These are phyloP conservation scores for Candida adriatica DNA, from an alignment of 805 yeast species.

Conservation along the genomic window DNA sequence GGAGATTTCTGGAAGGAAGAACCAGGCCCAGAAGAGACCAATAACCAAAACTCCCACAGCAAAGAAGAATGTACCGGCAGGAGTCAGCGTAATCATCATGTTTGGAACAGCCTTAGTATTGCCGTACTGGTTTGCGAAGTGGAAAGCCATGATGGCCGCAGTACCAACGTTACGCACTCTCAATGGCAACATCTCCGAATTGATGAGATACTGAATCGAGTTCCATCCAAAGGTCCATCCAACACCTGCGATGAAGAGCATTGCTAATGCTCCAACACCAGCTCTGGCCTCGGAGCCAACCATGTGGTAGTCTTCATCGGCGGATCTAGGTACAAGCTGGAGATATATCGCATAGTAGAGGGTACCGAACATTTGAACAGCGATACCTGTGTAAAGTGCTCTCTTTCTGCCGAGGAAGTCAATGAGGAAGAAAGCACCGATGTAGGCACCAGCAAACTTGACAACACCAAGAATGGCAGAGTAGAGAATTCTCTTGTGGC, in stretches of 20 bases:
- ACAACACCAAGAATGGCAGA: conserved; percentile 49
- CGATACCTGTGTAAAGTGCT: conserved; percentile 41
- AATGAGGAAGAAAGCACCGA: conserved; percentile 45
- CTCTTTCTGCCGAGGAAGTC: conserved; percentile 47
- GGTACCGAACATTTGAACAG: conserved; percentile 34
- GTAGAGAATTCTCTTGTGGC: conserved; percentile 35
- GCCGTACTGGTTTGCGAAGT: conserved; percentile 51
- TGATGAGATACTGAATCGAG: conserved; percentile 45
- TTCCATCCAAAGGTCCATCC: conserved; percentile 60
- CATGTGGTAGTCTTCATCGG: conserved; percentile 25
- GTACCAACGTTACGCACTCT: conserved; percentile 43
- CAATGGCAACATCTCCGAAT: conserved; percentile 49
- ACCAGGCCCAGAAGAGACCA: conserved; percentile 34
- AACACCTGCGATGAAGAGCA: conserved; percentile 41
- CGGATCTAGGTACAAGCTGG: conserved; percentile 37
- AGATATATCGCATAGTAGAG: conserved; percentile 42
- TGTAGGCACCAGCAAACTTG: conserved; percentile 40
- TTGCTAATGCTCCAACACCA: conserved; percentile 42
- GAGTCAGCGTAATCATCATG: conserved; percentile 39
- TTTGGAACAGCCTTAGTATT: conserved; percentile 49
- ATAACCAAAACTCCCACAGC: conserved; percentile 36
- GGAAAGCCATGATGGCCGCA: conserved; percentile 46
- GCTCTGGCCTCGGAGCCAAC: conserved; percentile 30
- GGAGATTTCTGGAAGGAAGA: conserved; percentile 32
- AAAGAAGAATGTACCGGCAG: conserved; percentile 46